Conservation (phyloP, 345 rosid genomes). For the Noccaea bulbosa region DNA sequence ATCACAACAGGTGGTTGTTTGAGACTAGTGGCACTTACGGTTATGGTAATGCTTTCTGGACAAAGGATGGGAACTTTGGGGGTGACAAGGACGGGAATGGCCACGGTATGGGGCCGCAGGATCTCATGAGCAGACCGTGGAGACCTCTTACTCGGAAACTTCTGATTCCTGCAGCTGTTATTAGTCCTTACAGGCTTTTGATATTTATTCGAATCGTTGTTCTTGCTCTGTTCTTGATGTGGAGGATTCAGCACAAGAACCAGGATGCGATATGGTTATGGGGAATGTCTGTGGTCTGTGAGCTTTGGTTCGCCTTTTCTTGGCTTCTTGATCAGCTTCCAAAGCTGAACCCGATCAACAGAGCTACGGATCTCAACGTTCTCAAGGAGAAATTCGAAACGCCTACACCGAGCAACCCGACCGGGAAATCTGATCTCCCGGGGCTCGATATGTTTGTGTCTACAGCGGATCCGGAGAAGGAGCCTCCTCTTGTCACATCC, state of each 20-base stretch:
- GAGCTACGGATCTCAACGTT: slow-evolving; percentile 91
- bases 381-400: slow-evolving; percentile 92
- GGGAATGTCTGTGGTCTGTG: slow-evolving; percentile 99
- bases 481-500: slow-evolving; percentile 98
- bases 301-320: slow-evolving; percentile 94
- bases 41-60: slow-evolving; percentile 97
- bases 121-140: slow-evolving; percentile 94
- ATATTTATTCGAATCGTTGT: slow-evolving; percentile 71
- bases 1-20: slow-evolving; percentile 95
- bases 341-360: slow-evolving; percentile 83
- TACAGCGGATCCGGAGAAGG: slow-evolving; percentile 99
- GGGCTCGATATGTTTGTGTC: slow-evolving; percentile 93
- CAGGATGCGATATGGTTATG: slow-evolving; percentile 87
- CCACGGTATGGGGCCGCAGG: slow-evolving; percentile 68
- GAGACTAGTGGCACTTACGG: slow-evolving; percentile 98
- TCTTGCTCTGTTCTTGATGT: slow-evolving; percentile 74
- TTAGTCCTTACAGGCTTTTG: slow-evolving; percentile 97
- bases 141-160: slow-evolving; percentile 93
- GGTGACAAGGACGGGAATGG: slow-evolving; percentile 65
- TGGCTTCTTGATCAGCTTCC: slow-evolving; percentile 99
- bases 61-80: slow-evolving; percentile 80
- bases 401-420: slow-evolving; percentile 71
- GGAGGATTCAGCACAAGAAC: slow-evolving; percentile 74
- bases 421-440: slow-evolving; percentile 96
- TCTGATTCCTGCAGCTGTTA: slow-evolving; percentile 89